Percentiles rank a stretch among this genome's conserved stretches.
Evolutionary conservation across 148 eudicot genomes (phyloP).

Genomic region (Camellia sinensis): DNA sequence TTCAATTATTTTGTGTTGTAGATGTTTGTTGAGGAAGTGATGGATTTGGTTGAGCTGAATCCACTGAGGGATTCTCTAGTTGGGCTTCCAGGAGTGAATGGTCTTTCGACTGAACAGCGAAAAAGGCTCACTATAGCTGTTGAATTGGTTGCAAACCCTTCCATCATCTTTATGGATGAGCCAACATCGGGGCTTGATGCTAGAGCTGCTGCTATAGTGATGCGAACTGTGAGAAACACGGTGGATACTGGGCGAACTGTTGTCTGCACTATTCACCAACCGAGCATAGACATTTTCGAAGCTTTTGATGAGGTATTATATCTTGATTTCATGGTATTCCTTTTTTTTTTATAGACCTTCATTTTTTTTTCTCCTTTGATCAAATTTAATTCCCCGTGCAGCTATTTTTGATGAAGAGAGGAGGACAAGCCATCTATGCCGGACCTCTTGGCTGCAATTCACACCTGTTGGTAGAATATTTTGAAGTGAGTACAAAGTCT

Average conservation of each 20-base stretch:
- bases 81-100: slow-evolving; percentile 51
- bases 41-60: slow-evolving; percentile 45
- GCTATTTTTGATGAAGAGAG: slow-evolving; percentile 49
- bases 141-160: slow-evolving; percentile 52
- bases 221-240: slow-evolving; percentile 55
- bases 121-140: slow-evolving; percentile 53
- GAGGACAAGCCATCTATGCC: slow-evolving; percentile 46
- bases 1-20: slow-evolving; percentile 8
- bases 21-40: slow-evolving; percentile 58
- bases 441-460: slow-evolving; percentile 44
- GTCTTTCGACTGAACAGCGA: slow-evolving; percentile 54
- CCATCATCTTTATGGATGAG: slow-evolving; percentile 57
- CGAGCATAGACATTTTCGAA: slow-evolving; percentile 56
- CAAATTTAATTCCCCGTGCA: slow-evolving; percentile 7
- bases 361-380: background rate
- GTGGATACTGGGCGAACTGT: slow-evolving; percentile 57
- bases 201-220: slow-evolving; percentile 56
- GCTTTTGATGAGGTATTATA: slow-evolving; percentile 48
- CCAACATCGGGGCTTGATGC: slow-evolving; percentile 59
- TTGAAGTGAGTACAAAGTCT: slow-evolving; percentile 29
- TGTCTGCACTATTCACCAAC: slow-evolving; percentile 59
- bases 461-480: slow-evolving; percentile 32
- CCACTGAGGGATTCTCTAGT: slow-evolving; percentile 38
- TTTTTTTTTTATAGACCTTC: background rate
- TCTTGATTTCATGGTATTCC: background rate